Conservation (phyloP, 108 stramenopile species). For the Fistulifera solaris region DNA sequence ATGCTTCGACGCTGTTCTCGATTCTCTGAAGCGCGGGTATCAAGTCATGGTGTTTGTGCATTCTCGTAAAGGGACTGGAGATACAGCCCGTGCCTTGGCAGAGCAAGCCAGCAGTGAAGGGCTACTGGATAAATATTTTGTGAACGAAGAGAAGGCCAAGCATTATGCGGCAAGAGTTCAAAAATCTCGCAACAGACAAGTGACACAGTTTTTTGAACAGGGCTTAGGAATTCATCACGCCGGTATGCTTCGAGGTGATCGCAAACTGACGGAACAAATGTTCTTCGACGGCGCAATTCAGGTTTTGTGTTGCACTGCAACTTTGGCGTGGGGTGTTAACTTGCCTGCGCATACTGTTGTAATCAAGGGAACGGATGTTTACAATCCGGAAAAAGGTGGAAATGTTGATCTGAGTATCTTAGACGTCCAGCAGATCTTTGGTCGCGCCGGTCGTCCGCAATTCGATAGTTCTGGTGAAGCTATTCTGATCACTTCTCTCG, state of each 20-base stretch:
- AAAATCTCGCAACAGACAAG: constrained; percentile 85
- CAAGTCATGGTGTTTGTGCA: constrained; percentile 99
- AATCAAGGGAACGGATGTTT: constrained; percentile 98
- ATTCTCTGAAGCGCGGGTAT: constrained; percentile 85
- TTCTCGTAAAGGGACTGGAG: constrained; percentile 91
- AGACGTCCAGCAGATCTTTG: constrained; percentile 99
- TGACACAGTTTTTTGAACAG: constrained; percentile 75
- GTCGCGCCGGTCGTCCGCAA: constrained; percentile 37
- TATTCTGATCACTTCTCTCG: constrained; percentile 88
- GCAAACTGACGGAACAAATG: constrained; percentile 91
- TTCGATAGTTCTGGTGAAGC: constrained; percentile 96
- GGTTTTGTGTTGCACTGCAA: constrained; percentile 96
- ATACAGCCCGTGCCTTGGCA: constrained; percentile 75
- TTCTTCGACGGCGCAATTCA: constrained; percentile 94
- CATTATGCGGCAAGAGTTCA: constrained; percentile 49
- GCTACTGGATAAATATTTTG: constrained; percentile 56
- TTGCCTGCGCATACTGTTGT: constrained; percentile 93
- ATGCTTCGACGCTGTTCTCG: constrained; percentile 82
- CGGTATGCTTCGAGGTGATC: constrained; percentile 95
- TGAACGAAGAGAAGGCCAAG: constrained; percentile 48
- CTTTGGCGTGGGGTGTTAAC: constrained; percentile 97
- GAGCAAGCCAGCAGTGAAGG: constrained; percentile 60
- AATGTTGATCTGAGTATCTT: constrained; percentile 88
- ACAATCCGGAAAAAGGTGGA: constrained; percentile 97
- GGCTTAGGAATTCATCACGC: constrained; percentile 99